A percentile compares a stretch with the other conserved stretches of the same genome.
Conservation (phyloP, 768 basidiomycete genomes). For the Astraeus odoratus region DNA sequence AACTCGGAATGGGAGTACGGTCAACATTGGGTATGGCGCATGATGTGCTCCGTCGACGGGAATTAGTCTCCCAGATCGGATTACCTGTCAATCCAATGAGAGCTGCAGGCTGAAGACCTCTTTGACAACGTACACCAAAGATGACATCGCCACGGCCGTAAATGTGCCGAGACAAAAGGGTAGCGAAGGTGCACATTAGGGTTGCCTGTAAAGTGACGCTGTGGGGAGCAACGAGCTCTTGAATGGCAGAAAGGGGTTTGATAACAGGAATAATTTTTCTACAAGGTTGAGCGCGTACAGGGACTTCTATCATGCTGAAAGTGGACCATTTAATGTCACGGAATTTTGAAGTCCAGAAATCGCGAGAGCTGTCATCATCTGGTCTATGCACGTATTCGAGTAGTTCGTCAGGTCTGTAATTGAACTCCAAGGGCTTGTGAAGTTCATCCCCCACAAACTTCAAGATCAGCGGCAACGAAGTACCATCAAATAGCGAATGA, state of each 20-base stretch:
- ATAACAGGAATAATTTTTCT: conserved; percentile 9
- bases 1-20: conserved; percentile 24
- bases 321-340: conserved; percentile 14
- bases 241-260: conserved; percentile 14
- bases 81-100: conserved; percentile 16
- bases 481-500: conserved; percentile 28
- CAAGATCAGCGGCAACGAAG: conserved; percentile 24
- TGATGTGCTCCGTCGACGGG: conserved; percentile 18
- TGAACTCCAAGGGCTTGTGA: conserved; percentile 5
- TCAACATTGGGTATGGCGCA: conserved; percentile 21
- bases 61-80: conserved; percentile 25
- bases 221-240: conserved; percentile 13
- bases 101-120: neutral
- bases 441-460: conserved; percentile 21
- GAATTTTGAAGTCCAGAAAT: conserved; percentile 22
- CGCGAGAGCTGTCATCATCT: conserved; percentile 8
- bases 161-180: conserved; percentile 19
- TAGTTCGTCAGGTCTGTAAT: conserved; percentile 11
- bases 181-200: conserved; percentile 23
- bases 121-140: conserved; percentile 24
- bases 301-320: conserved; percentile 2
- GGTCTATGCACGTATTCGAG: conserved; percentile 17
- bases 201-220: conserved; percentile 28
- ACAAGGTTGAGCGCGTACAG: conserved; percentile 5
- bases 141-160: conserved; percentile 20